phyloP scores from a whole-genome alignment of 2,329 filamentous ascomycete species.

The Corynespora cassiicola region DNA sequence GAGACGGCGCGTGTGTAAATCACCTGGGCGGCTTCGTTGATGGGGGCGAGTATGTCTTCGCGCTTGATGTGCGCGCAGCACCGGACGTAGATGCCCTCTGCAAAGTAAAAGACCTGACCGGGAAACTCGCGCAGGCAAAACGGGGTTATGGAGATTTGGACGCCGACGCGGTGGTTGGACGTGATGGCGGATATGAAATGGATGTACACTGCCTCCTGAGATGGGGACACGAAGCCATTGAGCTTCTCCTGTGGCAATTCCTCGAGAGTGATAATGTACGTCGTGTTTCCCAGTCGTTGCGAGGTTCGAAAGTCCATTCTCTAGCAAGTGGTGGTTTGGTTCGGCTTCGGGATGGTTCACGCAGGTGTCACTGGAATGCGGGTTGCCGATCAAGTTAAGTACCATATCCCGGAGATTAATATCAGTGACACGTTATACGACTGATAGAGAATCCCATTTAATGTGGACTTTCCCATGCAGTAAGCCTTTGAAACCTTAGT shows the following conservation, averaged over 20 bases:
- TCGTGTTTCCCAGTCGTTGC: not conserved
- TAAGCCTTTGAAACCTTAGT: no score
- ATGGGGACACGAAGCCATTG: not conserved
- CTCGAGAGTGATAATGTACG: not conserved
- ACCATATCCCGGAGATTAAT: no score
- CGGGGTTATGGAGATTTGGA: conserved; percentile 5
- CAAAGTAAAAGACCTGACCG: conserved; percentile 6
- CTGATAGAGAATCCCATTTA: no score
- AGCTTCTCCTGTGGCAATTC: not conserved
- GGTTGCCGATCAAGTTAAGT: no score
- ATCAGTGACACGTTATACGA: no score
- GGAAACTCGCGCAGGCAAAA: conserved; percentile 2
- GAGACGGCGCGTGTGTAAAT: conserved; percentile 1
- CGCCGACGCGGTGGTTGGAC: conserved; percentile 2
- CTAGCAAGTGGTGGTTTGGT: no score
- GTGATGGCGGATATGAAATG: conserved; percentile 3
- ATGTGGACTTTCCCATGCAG: no score
- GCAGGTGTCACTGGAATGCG: no score
- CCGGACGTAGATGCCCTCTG: not conserved
- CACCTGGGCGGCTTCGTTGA: conserved; percentile 3
- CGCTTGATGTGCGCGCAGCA: not conserved
- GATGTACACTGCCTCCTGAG: conserved; percentile 1
- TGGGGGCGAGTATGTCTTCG: not conserved
- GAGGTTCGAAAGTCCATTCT: not conserved
- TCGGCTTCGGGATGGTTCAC: no score